phyloP scores from a whole-genome alignment of 2,329 filamentous ascomycete genomes.

The Fusarium sororula region DNA sequence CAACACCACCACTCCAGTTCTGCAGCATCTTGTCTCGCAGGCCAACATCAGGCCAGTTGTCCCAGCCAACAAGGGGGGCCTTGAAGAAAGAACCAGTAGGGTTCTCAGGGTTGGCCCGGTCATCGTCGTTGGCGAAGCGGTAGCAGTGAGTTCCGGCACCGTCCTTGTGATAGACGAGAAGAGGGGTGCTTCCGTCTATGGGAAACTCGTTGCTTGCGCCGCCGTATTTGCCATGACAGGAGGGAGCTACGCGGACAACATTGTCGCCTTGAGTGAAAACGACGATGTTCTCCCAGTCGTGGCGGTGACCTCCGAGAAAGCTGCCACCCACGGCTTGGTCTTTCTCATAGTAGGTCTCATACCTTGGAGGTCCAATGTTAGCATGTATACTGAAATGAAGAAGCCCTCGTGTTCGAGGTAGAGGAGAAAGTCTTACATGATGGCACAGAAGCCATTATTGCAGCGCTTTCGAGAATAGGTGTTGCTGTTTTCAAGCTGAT shows the following conservation, averaged over 20 bases:
- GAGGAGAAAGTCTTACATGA: slow-evolving; percentile 31
- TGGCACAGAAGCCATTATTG: slow-evolving; percentile 47
- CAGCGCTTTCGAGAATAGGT: slow-evolving; percentile 46
- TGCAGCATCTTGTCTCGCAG: slow-evolving; percentile 40
- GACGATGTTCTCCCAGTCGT: slow-evolving; percentile 55
- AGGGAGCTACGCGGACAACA: slow-evolving; percentile 43
- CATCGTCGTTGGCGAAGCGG: slow-evolving; percentile 44
- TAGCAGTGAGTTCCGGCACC: slow-evolving; percentile 43
- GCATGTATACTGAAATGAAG: background rate
- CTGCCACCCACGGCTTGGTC: slow-evolving; percentile 49
- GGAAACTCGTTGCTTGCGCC: slow-evolving; percentile 37
- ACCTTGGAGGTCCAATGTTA: slow-evolving; percentile 2
- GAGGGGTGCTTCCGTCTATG: slow-evolving; percentile 30
- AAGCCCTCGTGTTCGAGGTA: fast-evolving
- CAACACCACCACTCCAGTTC: slow-evolving; percentile 42
- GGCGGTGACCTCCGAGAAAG: slow-evolving; percentile 48
- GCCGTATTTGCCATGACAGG: slow-evolving; percentile 41
- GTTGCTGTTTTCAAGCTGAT: slow-evolving; percentile 46
- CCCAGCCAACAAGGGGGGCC: slow-evolving; percentile 42
- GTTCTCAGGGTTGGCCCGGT: slow-evolving; percentile 40
- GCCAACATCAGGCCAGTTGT: slow-evolving; percentile 39
- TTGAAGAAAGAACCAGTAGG: slow-evolving; percentile 37
- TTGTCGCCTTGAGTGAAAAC: slow-evolving; percentile 44
- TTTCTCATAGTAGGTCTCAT: slow-evolving; percentile 56
- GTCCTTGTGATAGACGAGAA: slow-evolving; percentile 46